Evolutionary conservation across 805 yeast species (phyloP).

Genomic region (Wickerhamomyces pijperi): DNA sequence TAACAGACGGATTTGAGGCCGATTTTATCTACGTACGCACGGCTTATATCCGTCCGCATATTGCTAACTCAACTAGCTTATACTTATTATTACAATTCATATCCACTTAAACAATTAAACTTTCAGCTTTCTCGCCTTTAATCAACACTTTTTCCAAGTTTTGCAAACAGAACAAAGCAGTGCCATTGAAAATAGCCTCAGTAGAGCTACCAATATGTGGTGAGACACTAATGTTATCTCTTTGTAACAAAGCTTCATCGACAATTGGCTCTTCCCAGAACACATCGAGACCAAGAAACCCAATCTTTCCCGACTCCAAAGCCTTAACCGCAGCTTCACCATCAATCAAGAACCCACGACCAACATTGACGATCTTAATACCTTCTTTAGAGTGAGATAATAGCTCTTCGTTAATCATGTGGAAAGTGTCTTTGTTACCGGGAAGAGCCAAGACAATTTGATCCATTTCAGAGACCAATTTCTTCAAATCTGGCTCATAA

Average conservation of each 20-base stretch:
- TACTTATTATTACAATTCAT: too few species aligned
- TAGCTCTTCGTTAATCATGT: slow-evolving; percentile 32
- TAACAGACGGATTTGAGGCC: too few species aligned
- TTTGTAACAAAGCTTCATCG: slow-evolving; percentile 16
- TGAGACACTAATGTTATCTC: slow-evolving; percentile 37
- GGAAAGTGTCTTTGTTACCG: slow-evolving; percentile 38
- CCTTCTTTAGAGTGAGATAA: slow-evolving; percentile 28
- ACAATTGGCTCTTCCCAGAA: slow-evolving; percentile 42
- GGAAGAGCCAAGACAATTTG: slow-evolving; percentile 48
- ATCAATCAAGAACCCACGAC: slow-evolving; percentile 44
- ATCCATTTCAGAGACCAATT: slow-evolving; percentile 30
- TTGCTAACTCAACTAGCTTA: too few species aligned
- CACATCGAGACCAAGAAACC: slow-evolving; percentile 53
- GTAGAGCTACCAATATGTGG: slow-evolving; percentile 61
- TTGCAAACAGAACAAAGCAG: slow-evolving; percentile 32
- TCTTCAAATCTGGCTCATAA: slow-evolving; percentile 24
- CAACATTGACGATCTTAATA: slow-evolving; percentile 43
- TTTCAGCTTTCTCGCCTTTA: slow-evolving; percentile 16
- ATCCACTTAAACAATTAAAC: slow-evolving; percentile 1
- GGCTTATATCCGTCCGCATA: too few species aligned
- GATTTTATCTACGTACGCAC: too few species aligned
- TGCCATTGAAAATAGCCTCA: slow-evolving; percentile 29
- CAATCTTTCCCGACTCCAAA: slow-evolving; percentile 29
- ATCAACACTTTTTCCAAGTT: slow-evolving; percentile 29
- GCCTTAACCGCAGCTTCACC: slow-evolving; percentile 34